Evolutionary conservation across 2,329 filamentous ascomycete species (phyloP).

Genomic region (Verticillium tricorpus): DNA sequence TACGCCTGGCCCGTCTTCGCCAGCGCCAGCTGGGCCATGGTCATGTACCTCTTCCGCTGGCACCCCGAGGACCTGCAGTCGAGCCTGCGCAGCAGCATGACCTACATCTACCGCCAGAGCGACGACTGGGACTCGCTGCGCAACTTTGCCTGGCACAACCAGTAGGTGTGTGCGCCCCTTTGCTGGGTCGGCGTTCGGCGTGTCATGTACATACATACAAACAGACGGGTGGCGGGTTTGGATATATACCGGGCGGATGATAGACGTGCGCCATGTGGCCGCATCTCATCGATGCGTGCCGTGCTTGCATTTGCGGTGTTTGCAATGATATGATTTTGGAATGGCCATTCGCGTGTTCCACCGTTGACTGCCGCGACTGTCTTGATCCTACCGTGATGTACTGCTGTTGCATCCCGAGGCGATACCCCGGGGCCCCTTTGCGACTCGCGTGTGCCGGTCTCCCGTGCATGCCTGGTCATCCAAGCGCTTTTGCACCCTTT

Average conservation of each 20-base stretch:
- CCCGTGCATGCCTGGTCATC: too few species aligned
- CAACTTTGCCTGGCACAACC: conserved; percentile 84
- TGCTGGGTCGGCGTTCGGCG: background rate
- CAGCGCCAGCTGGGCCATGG: conserved; percentile 80
- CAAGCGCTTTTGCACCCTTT: background rate
- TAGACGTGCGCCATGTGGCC: background rate
- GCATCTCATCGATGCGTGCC: too few species aligned
- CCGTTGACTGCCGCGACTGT: too few species aligned
- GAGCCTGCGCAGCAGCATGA: conserved; percentile 92
- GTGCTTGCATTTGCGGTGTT: too few species aligned
- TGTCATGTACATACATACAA: background rate
- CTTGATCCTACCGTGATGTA: too few species aligned
- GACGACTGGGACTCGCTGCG: conserved; percentile 84
- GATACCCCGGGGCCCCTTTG: too few species aligned
- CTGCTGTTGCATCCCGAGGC: too few species aligned
- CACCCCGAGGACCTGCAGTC: conserved; percentile 88
- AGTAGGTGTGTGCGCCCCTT: conserved; percentile 26
- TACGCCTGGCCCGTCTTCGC: conserved; percentile 94
- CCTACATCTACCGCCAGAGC: conserved; percentile 89
- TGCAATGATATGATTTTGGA: too few species aligned
- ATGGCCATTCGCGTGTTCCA: too few species aligned
- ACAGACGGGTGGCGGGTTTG: background rate
- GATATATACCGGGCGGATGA: background rate
- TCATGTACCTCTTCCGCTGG: conserved; percentile 94
- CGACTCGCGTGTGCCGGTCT: too few species aligned